Conservation (phyloP, 2,329 filamentous ascomycete species). For the Venturia aucupariae region DNA sequence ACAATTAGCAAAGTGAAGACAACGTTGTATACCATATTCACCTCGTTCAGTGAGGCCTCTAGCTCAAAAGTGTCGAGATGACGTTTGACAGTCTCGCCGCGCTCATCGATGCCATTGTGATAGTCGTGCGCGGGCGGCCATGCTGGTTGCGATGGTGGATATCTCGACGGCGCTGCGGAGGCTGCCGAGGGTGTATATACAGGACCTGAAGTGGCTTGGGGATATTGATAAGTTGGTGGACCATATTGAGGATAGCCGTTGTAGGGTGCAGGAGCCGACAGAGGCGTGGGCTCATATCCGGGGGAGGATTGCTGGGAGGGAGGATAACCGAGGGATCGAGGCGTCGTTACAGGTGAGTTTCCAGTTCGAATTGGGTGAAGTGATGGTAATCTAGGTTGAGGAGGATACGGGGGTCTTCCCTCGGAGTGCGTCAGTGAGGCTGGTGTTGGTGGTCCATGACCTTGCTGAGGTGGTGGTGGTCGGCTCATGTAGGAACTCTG, state of each 20-base stretch:
- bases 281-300: constrained; percentile 10
- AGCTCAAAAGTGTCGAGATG: constrained; percentile 55
- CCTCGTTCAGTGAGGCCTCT: constrained; percentile 42
- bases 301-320: constrained; percentile 8
- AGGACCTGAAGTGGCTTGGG: constrained; percentile 2
- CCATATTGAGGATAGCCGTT: neutral
- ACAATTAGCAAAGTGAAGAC: neutral
- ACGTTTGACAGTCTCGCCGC: constrained; percentile 48
- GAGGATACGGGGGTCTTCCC: neutral
- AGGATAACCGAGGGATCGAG: neutral
- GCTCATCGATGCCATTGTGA: constrained; percentile 7
- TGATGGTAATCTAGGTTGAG: constrained; percentile 12
- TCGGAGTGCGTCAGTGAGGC: neutral
- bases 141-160: neutral
- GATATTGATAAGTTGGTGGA: constrained; percentile 10
- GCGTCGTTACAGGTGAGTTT: constrained; percentile 3
- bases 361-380: constrained; percentile 14
- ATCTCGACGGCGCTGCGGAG: neutral
- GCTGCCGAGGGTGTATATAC: neutral
- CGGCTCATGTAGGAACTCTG: constrained; percentile 13
- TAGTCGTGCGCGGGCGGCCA: neutral
- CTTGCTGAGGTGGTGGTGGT: constrained; percentile 7
- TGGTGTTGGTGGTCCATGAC: constrained; percentile 5
- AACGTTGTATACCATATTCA: no score
- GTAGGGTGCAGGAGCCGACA: neutral